These are phyloP conservation scores for Babesia gibsoni DNA, from an alignment of 169 alveolate genomes.

Conservation along the genomic window DNA sequence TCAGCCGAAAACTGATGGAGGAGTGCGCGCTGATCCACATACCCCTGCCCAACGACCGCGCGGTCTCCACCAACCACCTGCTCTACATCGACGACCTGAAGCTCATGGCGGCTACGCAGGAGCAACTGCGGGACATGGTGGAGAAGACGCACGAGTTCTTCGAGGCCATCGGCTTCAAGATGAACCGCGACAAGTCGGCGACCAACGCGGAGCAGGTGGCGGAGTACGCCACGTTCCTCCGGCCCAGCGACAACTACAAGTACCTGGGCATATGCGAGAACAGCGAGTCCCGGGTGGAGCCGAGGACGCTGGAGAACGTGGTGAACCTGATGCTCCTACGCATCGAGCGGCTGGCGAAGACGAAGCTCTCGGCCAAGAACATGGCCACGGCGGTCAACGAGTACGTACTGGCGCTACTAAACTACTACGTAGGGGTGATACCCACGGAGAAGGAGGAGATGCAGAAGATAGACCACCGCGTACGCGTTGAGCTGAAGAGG, in stretches of 20 bases:
- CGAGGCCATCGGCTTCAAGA: background rate
- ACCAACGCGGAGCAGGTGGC: background rate
- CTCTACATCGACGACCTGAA: conserved; percentile 7
- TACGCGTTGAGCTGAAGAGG: background rate
- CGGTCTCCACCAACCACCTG: background rate
- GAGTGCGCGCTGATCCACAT: background rate
- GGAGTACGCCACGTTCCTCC: background rate
- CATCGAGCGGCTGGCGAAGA: background rate
- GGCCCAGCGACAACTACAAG: background rate
- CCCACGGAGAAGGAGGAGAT: background rate
- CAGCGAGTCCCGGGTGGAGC: background rate
- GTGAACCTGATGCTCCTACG: background rate
- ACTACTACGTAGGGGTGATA: background rate
- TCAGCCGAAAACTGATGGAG: background rate
- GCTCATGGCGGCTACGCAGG: background rate
- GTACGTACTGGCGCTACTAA: background rate
- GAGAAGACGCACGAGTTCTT: background rate
- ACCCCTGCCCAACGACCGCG: background rate
- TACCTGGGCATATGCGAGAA: background rate
- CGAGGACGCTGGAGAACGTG: background rate
- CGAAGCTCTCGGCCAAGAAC: background rate
- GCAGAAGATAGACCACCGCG: background rate
- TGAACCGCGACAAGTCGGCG: background rate
- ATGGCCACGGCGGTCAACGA: background rate
- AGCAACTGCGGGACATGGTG: background rate